Conservation (phyloP, 176 grass and related monocot species). For the Avena atlantica region DNA sequence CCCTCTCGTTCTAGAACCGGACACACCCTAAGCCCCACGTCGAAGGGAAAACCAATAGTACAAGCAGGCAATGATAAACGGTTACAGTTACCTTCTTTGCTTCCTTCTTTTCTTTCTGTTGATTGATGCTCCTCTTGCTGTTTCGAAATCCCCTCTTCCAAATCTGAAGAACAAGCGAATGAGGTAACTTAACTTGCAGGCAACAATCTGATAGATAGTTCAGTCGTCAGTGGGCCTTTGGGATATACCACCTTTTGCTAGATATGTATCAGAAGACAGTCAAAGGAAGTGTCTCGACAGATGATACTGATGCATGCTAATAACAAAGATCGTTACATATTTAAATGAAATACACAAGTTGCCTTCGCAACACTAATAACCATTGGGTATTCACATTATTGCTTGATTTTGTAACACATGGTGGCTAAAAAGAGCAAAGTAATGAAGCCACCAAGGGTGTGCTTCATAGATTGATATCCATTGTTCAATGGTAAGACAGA, state of each 20-base stretch:
- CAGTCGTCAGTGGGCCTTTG: neutral
- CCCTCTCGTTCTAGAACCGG: no score
- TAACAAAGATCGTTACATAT: neutral
- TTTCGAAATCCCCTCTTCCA: slow-evolving; percentile 81
- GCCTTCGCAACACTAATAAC: neutral
- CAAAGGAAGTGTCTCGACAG: neutral
- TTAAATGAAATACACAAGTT: neutral
- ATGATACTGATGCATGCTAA: neutral
- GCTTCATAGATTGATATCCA: neutral
- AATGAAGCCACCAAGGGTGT: neutral
- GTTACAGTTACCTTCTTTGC: slow-evolving; percentile 75
- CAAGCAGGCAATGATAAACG: neutral
- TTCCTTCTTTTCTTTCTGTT: slow-evolving; percentile 89
- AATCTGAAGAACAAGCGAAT: slow-evolving; percentile 50
- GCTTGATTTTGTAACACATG: neutral
- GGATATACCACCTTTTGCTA: neutral
- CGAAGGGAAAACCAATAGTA: neutral
- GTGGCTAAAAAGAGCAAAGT: neutral
- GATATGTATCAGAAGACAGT: neutral
- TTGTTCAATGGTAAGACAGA: neutral
- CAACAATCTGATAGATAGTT: neutral
- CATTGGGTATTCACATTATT: slow-evolving; percentile 4
- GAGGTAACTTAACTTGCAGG: neutral
- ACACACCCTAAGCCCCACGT: slow-evolving; percentile 24
- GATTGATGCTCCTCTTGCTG: slow-evolving; percentile 78